Evolutionary conservation across 495 filamentous ascomycete genomes (phyloP).

Genomic region (Chaetomium fimeti): DNA sequence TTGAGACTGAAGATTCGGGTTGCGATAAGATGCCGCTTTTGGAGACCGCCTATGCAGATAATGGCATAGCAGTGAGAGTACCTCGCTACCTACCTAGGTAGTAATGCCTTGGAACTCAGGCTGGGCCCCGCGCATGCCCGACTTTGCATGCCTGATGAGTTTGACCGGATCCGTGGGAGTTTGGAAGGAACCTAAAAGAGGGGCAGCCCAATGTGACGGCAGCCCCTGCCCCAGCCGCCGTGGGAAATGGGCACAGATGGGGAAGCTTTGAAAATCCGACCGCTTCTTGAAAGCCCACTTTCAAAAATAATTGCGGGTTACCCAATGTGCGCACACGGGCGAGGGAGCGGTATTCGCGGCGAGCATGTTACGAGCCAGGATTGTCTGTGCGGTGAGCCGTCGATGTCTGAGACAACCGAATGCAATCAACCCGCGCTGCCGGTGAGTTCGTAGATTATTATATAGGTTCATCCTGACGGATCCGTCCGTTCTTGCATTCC

Average conservation of each 20-base stretch:
- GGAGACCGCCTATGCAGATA: too few species aligned
- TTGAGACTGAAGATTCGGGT: too few species aligned
- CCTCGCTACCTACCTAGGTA: too few species aligned
- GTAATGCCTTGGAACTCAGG: too few species aligned
- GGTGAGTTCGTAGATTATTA: not conserved
- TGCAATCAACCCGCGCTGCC: too few species aligned
- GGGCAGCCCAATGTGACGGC: constrained; percentile 6
- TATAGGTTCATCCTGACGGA: not conserved
- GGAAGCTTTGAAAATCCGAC: constrained; percentile 28
- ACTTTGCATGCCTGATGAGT: not conserved
- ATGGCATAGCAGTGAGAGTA: too few species aligned
- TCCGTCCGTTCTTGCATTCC: not conserved
- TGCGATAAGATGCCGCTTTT: too few species aligned
- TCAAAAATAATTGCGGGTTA: constrained; percentile 11
- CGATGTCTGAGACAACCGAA: too few species aligned
- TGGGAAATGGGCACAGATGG: constrained; percentile 22
- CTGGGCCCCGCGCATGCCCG: too few species aligned
- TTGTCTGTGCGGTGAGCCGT: not conserved
- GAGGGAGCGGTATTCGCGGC: not conserved
- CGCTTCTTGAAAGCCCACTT: constrained; percentile 19
- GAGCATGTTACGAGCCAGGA: not conserved
- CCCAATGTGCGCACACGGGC: not conserved
- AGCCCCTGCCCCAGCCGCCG: not conserved
- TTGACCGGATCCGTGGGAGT: not conserved
- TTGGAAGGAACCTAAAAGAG: not conserved